phyloP scores from a whole-genome alignment of 352 stramenopile species.

The Thraustochytrium sp. region DNA sequence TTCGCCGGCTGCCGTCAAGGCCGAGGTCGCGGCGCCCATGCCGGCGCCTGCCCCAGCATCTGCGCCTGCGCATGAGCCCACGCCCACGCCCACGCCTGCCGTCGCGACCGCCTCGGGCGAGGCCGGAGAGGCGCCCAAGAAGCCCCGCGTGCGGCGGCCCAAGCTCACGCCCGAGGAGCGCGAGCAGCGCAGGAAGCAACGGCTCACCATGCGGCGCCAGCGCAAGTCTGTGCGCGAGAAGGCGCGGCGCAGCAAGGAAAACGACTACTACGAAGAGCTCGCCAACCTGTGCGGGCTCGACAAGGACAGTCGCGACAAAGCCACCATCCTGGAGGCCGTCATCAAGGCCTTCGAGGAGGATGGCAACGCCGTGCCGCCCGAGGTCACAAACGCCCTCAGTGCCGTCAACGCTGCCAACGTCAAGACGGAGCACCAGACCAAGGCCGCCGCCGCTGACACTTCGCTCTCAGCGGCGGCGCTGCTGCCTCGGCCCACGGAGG shows the following conservation, averaged over 20 bases:
- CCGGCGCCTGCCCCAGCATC: no score
- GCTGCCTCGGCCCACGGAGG: no score
- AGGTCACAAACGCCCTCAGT: no score
- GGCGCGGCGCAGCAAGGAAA: slow-evolving; percentile 13
- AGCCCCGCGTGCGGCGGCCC: background rate
- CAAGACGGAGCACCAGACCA: no score
- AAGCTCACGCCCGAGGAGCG: slow-evolving; percentile 36
- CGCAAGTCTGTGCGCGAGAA: slow-evolving; percentile 32
- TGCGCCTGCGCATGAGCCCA: no score
- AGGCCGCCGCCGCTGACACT: background rate
- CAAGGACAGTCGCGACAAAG: slow-evolving; percentile 28
- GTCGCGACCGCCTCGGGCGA: no score
- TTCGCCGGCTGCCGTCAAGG: background rate
- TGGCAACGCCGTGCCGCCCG: background rate
- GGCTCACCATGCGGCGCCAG: background rate
- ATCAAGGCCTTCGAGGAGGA: slow-evolving; percentile 36
- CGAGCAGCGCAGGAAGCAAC: slow-evolving; percentile 2
- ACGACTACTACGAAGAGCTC: slow-evolving; percentile 30
- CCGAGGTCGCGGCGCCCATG: background rate
- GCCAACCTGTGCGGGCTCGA: background rate
- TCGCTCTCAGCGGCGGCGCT: no score
- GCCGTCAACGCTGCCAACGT: no score
- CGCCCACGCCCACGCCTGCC: no score
- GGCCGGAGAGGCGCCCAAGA: slow-evolving; percentile 1
- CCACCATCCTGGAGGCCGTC: slow-evolving; percentile 24